phyloP scores from a whole-genome alignment of 2,329 filamentous ascomycete species.

The Zelopaecilomyces penicillatus region DNA sequence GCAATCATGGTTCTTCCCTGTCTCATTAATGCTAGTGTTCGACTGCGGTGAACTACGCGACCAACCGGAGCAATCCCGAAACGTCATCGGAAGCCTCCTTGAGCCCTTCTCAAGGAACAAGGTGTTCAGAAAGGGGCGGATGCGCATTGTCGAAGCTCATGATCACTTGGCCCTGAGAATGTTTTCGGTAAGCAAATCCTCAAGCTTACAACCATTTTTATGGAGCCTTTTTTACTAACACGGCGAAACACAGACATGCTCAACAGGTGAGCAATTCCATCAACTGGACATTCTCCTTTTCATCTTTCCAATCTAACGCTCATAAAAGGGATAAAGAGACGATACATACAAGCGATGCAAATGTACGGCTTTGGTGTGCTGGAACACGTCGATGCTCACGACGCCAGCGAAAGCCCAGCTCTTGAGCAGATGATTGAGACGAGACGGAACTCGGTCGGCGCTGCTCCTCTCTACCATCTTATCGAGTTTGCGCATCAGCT shows the following conservation, averaged over 20 bases:
- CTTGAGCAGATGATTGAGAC: conserved; percentile 13
- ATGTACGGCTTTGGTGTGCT: conserved; percentile 12
- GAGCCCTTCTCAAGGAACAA: conserved; percentile 6
- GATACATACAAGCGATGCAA: conserved; percentile 13
- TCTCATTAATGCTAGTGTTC: conserved; percentile 11
- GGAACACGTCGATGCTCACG: conserved; percentile 11
- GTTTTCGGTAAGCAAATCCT: conserved; percentile 4
- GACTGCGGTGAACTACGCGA: conserved; percentile 13
- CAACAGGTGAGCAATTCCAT: neutral
- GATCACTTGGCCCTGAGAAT: conserved; percentile 11
- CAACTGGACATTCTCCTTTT: no score
- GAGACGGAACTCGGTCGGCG: conserved; percentile 13
- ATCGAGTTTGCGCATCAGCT: conserved; percentile 15
- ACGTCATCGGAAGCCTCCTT: conserved; percentile 14
- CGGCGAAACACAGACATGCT: neutral
- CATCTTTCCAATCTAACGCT: neutral
- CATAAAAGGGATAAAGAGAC: conserved; percentile 9
- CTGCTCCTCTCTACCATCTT: conserved; percentile 14
- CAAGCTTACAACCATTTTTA: neutral
- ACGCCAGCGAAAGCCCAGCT: conserved; percentile 5
- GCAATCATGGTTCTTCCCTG: no score
- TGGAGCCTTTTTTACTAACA: neutral
- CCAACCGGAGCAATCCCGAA: conserved; percentile 7
- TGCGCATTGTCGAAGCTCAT: conserved; percentile 12
- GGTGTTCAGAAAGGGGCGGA: neutral